Evolutionary conservation across 2,329 filamentous ascomycete species (phyloP), one percentile per base, ranked within the genome.

Genomic region (Penicillium sp.): DNA sequence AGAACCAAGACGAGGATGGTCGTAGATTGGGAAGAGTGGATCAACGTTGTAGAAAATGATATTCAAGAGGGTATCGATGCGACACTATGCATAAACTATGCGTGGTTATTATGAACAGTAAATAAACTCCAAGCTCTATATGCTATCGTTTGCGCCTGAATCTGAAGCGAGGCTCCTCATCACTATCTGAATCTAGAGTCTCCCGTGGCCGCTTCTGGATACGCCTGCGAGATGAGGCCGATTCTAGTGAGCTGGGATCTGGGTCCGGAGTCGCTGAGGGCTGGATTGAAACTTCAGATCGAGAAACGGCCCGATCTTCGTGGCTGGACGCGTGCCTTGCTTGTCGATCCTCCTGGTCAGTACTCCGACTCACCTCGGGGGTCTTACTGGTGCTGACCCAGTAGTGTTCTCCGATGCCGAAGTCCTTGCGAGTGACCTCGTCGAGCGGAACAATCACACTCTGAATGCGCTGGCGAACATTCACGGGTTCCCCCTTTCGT

Each of bases 391-490:
- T 76, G 69, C 60, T 82, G 78, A 61, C 84, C 88, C 91, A 94
- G 77, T 93, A 92, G 49, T 89, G 85, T 54, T 93, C 89, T 0
- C 89, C 89, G 28, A 93, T 84, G 2, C 90, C 90, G 70, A 89
- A 90, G 40, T 87, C 86, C 68, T 91, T 91, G 52, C 83, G 84
- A 70, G 86, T 87, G 25, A 88, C 89, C 73, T 92, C 88, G 65
- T 91, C 87, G 4, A 96, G 78, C 0, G 83, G 79, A 4, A 97
- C 86, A 42, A 96, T 90, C 37, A 90, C 83, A 16, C 80, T 81
- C 61, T 83, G 81, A 4, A 79, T 67, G 37, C 79, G 76, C 37
- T 78, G 76, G n/a, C 79, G 77, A 52, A 71, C 67, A 52, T 67
- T 68, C 7, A 71, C 68, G 0, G 75, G 55, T 63, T 74, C 71